phyloP scores from a whole-genome alignment of 139 green algal species.

The Choricystis sp. region DNA sequence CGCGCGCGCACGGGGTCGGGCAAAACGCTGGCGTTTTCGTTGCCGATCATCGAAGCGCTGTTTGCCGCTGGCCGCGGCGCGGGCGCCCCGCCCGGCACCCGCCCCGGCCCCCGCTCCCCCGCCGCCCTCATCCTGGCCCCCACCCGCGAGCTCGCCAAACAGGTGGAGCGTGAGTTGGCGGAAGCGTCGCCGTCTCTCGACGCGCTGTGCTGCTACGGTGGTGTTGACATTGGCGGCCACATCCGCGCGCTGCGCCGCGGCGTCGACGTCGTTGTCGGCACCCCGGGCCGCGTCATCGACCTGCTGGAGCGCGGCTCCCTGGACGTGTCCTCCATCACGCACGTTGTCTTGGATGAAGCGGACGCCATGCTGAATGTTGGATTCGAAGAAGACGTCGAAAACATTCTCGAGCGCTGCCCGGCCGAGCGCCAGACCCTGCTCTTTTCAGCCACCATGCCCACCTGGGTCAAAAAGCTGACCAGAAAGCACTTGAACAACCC shows the following conservation, averaged over 20 bases:
- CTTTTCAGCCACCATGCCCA: conserved; percentile 91
- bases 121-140: conserved; percentile 80
- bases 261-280: conserved; percentile 91
- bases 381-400: conserved; percentile 97
- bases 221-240: conserved; percentile 51
- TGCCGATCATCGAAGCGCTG: conserved; percentile 87
- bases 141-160: conserved; percentile 94
- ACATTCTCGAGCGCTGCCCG: conserved; percentile 61
- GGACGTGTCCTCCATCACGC: conserved; percentile 45
- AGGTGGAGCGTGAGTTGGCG: conserved; percentile 86
- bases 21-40: conserved; percentile 96
- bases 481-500: conserved; percentile 60
- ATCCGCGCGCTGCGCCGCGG: conserved; percentile 51
- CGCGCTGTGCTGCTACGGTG: conserved; percentile 78
- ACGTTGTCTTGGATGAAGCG: conserved; percentile 91
- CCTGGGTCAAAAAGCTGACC: conserved; percentile 83
- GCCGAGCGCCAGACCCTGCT: conserved; percentile 81
- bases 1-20: conserved; percentile 86
- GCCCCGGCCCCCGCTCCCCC: conserved; percentile 31
- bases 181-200: conserved; percentile 38
- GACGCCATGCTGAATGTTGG: conserved; percentile 96
- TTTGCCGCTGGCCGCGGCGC: conserved; percentile 17
- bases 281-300: conserved; percentile 90
- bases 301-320: conserved; percentile 71
- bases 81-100: conserved; percentile 6